These are phyloP conservation scores for Gnomoniopsis smithogilvyi DNA, from an alignment of 2,329 filamentous ascomycete genomes.

Conservation along the genomic window DNA sequence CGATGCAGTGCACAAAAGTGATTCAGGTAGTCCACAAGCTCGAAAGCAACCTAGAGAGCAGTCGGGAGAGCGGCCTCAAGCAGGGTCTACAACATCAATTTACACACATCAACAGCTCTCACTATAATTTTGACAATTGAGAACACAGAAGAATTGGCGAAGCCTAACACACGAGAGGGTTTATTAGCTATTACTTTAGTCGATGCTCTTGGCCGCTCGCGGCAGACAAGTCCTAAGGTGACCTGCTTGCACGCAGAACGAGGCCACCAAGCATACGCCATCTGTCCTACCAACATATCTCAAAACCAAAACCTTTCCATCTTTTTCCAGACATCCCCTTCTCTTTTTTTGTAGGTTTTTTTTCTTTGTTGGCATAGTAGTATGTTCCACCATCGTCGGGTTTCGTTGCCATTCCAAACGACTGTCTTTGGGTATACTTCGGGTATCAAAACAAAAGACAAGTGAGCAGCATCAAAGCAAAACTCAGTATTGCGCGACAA, in stretches of 20 bases:
- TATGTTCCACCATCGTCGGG: slow-evolving; percentile 20
- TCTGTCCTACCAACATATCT: slow-evolving; percentile 4
- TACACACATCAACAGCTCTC: not conserved
- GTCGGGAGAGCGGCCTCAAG: not conserved
- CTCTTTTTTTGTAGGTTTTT: slow-evolving; percentile 12
- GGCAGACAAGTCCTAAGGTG: slow-evolving; percentile 8
- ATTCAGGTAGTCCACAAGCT: no score
- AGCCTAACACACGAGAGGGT: slow-evolving; percentile 8
- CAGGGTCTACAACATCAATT: not conserved
- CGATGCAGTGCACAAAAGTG: no score
- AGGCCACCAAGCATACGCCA: slow-evolving; percentile 4
- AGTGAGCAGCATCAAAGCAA: slow-evolving; percentile 24
- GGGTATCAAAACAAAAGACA: slow-evolving; percentile 35
- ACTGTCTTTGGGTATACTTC: slow-evolving; percentile 31
- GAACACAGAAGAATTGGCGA: not conserved
- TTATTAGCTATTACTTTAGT: slow-evolving; percentile 13
- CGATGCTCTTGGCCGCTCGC: slow-evolving; percentile 2
- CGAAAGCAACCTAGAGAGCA: no score
- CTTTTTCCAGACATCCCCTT: slow-evolving; percentile 9
- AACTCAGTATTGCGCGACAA: slow-evolving; percentile 19
- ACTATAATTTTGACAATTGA: not conserved
- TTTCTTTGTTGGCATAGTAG: slow-evolving; percentile 5
- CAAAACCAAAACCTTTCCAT: slow-evolving; percentile 8
- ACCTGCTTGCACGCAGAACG: not conserved
- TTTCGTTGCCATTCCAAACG: slow-evolving; percentile 23